Base-by-base conservation (phyloP, 139 green algal species). In the Chlorella sp. region DNA sequence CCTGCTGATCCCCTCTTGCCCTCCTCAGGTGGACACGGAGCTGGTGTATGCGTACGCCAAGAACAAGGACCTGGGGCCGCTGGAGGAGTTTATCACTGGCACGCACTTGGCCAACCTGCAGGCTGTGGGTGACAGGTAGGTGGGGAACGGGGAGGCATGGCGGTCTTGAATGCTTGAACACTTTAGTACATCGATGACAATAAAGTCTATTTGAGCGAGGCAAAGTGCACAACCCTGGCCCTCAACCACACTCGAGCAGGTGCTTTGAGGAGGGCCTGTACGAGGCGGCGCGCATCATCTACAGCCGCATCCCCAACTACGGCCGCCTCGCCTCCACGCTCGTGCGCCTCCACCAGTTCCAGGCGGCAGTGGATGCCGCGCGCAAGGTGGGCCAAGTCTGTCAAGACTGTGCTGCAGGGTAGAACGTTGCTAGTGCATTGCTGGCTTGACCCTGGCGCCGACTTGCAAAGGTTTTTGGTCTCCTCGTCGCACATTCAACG, bases 1-100 rank as follows among this genome's bases (percentile, higher is more conserved):
- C 44, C 44, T 38, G 15, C 21, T 51, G 20, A 28, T 21, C 13
- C 74, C 32, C 38, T n/a, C 15, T 2, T 4, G 9, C 26, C 25
- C 72, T 96, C 78, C 91, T 28, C 92, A 95, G 87, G 96, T 99
- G 68, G 97, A 99, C 92, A 98, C 93, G 1, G 97, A 99, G 94
- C 94, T 99, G 44, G 92, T 97, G 56, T 99, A 98, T 78, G 95
- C 97, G 4, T 99, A 98, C 81, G 97, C 97, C 36, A 93, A 93
- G 80, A 98, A 91, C 64, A 88, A 94, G 83, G 90, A 98, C 78
- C 93, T 99, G 47, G 94, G 87, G 1, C 89, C 92, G 30, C 92
- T 99, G 64, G 97, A 99, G 92, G 96, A 98, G 86, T 99, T 99
- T 90, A 96, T 99, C 72, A 87, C 89, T 55, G 88, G 86, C 79